Conservation (phyloP, 2,329 filamentous ascomycete species). For the Lecanosticta acicola region DNA sequence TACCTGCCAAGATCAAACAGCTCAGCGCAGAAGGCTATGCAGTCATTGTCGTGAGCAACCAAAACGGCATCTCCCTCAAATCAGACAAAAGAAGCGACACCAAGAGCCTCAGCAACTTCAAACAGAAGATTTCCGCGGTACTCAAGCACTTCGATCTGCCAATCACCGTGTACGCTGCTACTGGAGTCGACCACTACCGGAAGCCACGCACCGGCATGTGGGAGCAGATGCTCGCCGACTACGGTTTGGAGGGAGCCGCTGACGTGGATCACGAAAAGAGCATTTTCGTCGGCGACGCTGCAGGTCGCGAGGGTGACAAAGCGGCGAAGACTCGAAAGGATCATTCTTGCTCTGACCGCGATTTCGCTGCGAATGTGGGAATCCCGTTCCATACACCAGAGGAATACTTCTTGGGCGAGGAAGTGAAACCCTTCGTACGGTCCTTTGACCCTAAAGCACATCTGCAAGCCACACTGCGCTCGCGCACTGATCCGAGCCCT, state of each 20-base stretch:
- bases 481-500: conserved; percentile 29
- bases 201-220: conserved; percentile 92
- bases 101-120: conserved; percentile 71
- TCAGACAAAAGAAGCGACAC: conserved; percentile 62
- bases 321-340: conserved; percentile 45
- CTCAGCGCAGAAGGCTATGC: conserved; percentile 70
- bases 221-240: conserved; percentile 56
- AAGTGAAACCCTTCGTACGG: conserved; percentile 59
- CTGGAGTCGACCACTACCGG: conserved; percentile 70
- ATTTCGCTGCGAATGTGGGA: conserved; percentile 80
- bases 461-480: conserved; percentile 31
- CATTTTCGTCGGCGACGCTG: conserved; percentile 87
- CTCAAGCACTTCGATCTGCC: conserved; percentile 69
- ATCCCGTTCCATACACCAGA: conserved; percentile 81
- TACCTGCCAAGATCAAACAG: conserved; percentile 61
- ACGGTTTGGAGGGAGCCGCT: conserved; percentile 43
- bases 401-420: conserved; percentile 74
- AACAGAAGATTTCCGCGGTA: conserved; percentile 67
- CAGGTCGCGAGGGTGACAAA: conserved; percentile 43
- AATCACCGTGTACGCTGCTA: conserved; percentile 78
- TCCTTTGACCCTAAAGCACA: conserved; percentile 65
- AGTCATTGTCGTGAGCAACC: conserved; percentile 80
- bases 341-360: conserved; percentile 57
- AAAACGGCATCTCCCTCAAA: conserved; percentile 71
- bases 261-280: conserved; percentile 65